These are phyloP conservation scores for Medicago arabica DNA, from an alignment of 306 rosid species.

Conservation along the genomic window DNA sequence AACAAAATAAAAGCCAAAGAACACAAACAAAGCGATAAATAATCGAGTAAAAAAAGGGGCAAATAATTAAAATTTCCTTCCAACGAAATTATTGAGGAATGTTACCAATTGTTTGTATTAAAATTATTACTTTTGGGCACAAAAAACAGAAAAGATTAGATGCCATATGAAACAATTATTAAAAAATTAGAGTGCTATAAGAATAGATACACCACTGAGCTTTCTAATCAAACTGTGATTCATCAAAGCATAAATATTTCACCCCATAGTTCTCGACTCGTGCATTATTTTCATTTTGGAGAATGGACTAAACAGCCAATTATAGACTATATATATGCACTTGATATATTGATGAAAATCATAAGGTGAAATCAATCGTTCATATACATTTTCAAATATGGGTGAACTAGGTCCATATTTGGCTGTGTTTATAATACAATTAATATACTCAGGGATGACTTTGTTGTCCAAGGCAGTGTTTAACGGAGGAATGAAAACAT, in stretches of 20 bases:
- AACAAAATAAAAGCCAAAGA: too few species aligned
- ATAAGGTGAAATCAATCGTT: conserved; percentile 6
- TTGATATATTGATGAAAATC: conserved; percentile 14
- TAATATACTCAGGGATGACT: conserved; percentile 57
- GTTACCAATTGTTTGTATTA: conserved; percentile 9
- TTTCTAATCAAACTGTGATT: conserved; percentile 14
- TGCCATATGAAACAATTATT: conserved; percentile 40
- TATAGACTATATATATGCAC: conserved; percentile 30
- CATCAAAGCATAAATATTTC: conserved; percentile 22
- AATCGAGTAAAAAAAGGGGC: too few species aligned
- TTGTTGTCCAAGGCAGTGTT: conserved; percentile 63
- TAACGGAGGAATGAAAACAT: conserved; percentile 55
- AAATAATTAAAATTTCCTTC: neutral
- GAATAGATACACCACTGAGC: conserved; percentile 57
- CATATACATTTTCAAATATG: conserved; percentile 43
- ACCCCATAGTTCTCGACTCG: too few species aligned
- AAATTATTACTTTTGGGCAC: conserved; percentile 14
- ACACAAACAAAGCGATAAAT: too few species aligned
- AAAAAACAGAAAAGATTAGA: conserved; percentile 39
- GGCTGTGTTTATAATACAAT: conserved; percentile 52
- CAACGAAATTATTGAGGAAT: neutral
- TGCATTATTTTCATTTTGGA: neutral
- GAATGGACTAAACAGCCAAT: conserved; percentile 12
- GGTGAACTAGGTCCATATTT: conserved; percentile 59
- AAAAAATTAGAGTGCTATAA: conserved; percentile 42